phyloP scores from a whole-genome alignment of 208 protist species.

The Angomonas deanei region DNA sequence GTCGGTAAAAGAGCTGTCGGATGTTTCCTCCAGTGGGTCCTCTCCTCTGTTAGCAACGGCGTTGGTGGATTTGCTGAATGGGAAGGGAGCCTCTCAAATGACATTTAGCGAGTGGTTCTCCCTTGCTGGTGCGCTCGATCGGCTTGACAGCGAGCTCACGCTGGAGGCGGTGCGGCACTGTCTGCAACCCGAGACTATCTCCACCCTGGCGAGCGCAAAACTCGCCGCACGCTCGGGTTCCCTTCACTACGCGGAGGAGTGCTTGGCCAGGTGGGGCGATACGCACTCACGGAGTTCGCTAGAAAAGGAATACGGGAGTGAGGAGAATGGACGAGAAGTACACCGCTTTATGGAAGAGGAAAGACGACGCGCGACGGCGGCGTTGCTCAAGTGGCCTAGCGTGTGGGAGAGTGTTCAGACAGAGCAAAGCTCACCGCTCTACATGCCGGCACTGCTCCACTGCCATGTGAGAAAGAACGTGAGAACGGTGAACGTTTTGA shows the following conservation, averaged over 20 bases:
- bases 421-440: neutral
- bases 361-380: neutral
- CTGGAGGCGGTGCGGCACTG: neutral
- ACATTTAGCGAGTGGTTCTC: neutral
- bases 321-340: neutral
- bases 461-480: too few species aligned
- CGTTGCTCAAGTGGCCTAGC: conserved; percentile 1
- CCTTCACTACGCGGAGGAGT: neutral
- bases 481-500: too few species aligned
- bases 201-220: neutral
- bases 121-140: neutral
- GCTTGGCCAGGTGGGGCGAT: neutral
- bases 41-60: neutral
- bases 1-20: neutral
- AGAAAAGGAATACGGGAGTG: neutral
- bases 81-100: neutral
- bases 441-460: neutral
- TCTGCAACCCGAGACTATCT: neutral
- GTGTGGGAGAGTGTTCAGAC: neutral
- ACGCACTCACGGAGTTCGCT: neutral
- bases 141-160: neutral
- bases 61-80: neutral
- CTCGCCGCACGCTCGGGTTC: neutral
- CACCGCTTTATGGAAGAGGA: neutral
- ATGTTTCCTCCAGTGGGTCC: too few species aligned